Conservation (phyloP, 139 green algal genomes). For the Gonium pectorale region DNA sequence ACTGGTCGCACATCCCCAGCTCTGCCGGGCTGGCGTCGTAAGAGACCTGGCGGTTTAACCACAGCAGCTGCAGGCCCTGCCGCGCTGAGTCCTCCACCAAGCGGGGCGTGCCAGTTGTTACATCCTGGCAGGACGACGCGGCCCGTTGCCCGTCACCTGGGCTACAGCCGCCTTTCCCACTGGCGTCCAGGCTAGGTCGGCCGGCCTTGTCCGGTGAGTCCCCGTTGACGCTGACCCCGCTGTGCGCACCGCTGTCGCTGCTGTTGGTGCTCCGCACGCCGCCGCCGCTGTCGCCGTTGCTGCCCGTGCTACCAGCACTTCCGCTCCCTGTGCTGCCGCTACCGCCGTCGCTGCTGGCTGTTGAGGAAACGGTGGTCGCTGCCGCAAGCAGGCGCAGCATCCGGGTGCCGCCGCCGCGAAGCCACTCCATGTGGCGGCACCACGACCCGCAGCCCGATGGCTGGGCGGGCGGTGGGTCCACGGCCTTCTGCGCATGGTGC, state of each 20-base stretch:
- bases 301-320: neutral
- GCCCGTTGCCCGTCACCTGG: no score
- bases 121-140: no score
- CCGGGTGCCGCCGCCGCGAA: constrained; percentile 24
- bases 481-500: neutral
- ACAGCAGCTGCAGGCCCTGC: constrained; percentile 20
- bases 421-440: constrained; percentile 40
- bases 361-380: neutral
- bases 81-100: no score
- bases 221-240: neutral
- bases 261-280: neutral
- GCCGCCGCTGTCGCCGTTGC: neutral
- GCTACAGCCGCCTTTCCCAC: no score
- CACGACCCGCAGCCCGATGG: neutral
- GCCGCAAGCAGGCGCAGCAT: constrained; percentile 36
- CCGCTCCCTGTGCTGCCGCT: neutral
- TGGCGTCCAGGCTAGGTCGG: no score
- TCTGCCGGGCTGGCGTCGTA: constrained; percentile 7
- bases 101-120: no score
- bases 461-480: neutral
- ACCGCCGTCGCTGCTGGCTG: neutral
- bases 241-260: neutral
- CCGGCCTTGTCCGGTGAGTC: no score
- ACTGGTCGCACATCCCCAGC: constrained; percentile 46
- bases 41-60: constrained; percentile 25